Percentiles rank a stretch among this genome's conserved stretches.
Evolutionary conservation across 371 early-diverging fungal species (phyloP).

Genomic region (Phascolomyces articulosus): DNA sequence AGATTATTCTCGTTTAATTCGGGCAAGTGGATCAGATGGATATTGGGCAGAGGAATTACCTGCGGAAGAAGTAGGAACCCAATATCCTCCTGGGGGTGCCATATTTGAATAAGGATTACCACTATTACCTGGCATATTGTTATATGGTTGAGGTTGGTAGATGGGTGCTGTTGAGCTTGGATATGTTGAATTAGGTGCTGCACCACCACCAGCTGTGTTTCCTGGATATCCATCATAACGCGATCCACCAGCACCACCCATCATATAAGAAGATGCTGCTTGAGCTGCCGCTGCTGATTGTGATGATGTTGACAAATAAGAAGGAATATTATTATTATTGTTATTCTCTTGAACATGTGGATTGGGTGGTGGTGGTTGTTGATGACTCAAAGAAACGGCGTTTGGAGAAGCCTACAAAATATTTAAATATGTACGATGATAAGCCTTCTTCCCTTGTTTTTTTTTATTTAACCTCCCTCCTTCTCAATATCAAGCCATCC

Average conservation of each 20-base stretch:
- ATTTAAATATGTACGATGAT: too few species aligned
- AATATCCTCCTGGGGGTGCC: not conserved
- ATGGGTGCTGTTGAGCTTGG: not conserved
- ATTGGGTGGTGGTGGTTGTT: not conserved
- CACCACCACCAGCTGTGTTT: too few species aligned
- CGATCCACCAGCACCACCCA: not conserved
- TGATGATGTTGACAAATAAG: not conserved
- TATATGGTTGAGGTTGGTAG: not conserved
- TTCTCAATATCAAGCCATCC: too few species aligned
- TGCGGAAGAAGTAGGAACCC: not conserved
- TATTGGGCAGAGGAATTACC: not conserved
- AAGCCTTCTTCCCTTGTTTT: too few species aligned
- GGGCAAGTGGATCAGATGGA: not conserved
- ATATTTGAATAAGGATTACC: not conserved
- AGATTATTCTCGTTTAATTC: slow-evolving; percentile 1
- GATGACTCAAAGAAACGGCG: not conserved
- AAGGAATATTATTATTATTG: not conserved
- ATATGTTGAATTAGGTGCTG: not conserved
- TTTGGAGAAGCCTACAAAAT: not conserved
- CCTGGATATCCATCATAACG: slow-evolving; percentile 2
- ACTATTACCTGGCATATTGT: not conserved
- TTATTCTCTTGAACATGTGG: not conserved
- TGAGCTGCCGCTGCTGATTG: not conserved
- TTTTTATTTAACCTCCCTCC: too few species aligned
- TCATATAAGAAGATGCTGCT: not conserved